Percentiles rank a stretch among this genome's conserved stretches.
Conservation (phyloP, 1,139 yeast species). For the Suhomyces choctaworum region DNA sequence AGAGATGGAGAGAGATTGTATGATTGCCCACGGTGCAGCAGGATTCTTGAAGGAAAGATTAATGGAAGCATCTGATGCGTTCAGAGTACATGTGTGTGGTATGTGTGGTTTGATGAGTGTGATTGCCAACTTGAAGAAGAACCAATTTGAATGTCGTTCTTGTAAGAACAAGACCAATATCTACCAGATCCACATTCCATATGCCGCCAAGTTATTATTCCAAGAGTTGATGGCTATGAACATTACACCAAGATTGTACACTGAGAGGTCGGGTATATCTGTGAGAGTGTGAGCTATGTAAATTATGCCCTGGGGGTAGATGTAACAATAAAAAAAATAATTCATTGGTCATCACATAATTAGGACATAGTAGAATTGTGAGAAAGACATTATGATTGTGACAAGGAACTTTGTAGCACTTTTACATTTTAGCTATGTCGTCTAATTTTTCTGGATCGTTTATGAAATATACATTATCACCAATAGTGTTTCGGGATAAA, state of each 20-base stretch:
- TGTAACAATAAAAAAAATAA: conserved; percentile 5
- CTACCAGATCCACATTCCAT: conserved; percentile 96
- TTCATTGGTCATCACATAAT: too few species aligned
- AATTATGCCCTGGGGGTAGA: conserved; percentile 10
- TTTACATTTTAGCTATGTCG: too few species aligned
- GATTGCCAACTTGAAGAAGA: conserved; percentile 93
- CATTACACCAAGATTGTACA: conserved; percentile 85
- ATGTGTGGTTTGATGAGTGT: conserved; percentile 99
- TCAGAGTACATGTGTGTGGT: conserved; percentile 94
- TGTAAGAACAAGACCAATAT: conserved; percentile 98
- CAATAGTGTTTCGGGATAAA: too few species aligned
- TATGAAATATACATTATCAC: too few species aligned
- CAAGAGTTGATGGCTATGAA: conserved; percentile 96
- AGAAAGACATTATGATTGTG: too few species aligned
- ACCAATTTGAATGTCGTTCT: conserved; percentile 96
- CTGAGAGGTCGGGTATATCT: conserved; percentile 55
- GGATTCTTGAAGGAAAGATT: conserved; percentile 89
- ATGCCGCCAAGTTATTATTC: conserved; percentile 94
- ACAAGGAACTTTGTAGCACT: too few species aligned
- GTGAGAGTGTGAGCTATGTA: conserved; percentile 30
- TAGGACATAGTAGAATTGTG: too few species aligned
- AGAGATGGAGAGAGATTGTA: conserved; percentile 99
- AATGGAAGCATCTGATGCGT: conserved; percentile 96
- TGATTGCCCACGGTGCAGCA: conserved; percentile 98
- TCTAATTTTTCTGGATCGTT: too few species aligned